These are phyloP conservation scores for Cryphonectria naterciae DNA, from an alignment of 2,329 filamentous ascomycete genomes.

Conservation along the genomic window DNA sequence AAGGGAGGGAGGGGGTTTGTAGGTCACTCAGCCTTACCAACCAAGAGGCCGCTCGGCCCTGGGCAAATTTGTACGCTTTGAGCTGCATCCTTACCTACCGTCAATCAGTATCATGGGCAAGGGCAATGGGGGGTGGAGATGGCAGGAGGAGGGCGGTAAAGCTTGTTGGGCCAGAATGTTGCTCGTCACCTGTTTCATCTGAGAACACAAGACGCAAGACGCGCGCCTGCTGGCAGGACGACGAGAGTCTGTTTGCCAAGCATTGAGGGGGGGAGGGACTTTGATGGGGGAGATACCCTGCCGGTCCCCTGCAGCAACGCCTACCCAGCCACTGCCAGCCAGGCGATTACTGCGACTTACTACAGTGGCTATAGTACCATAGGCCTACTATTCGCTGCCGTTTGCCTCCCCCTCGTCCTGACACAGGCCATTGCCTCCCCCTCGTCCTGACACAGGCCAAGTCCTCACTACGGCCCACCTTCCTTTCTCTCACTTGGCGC, in stretches of 20 bases:
- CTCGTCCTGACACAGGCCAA: neutral
- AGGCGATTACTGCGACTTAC: neutral
- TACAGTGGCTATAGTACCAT: neutral
- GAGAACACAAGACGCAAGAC: neutral
- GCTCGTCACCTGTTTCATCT: constrained; percentile 9
- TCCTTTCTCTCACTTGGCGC: constrained; percentile 1
- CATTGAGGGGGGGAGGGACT: neutral
- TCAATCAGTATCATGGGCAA: neutral
- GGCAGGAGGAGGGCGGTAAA: neutral
- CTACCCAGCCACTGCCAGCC: neutral
- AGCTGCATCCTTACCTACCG: neutral
- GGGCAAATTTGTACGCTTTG: neutral
- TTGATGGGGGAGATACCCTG: neutral
- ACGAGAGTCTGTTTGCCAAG: neutral
- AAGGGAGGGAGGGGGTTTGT: no score
- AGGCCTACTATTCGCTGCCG: neutral
- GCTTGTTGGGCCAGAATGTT: neutral
- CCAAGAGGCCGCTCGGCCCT: constrained; percentile 11
- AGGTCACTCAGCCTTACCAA: constrained; percentile 12
- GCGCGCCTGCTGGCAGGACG: neutral
- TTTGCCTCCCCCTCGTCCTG: neutral
- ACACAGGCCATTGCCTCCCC: neutral
- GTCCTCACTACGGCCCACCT: neutral
- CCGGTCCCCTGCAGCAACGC: neutral
- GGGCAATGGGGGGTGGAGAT: neutral